Evolutionary conservation across 164 flowering plant genomes (phyloP).

Genomic region (Vitis riparia): DNA sequence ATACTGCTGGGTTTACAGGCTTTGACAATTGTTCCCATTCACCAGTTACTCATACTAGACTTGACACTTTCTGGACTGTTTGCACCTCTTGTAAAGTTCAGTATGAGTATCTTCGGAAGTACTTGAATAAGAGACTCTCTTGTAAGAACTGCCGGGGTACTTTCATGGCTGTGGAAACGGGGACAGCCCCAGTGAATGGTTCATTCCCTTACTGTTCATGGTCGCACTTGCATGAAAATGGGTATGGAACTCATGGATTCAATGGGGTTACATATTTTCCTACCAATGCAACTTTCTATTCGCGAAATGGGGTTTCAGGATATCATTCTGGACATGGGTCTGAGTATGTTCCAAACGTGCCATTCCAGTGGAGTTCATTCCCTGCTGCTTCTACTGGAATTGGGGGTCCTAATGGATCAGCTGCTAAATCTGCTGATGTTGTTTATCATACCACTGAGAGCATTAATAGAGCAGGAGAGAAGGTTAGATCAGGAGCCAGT

Average conservation of each 20-base stretch:
- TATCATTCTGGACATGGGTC: slow-evolving; percentile 54
- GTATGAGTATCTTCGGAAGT: slow-evolving; percentile 84
- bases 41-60: slow-evolving; percentile 37
- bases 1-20: slow-evolving; percentile 34
- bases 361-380: slow-evolving; percentile 59
- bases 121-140: slow-evolving; percentile 66
- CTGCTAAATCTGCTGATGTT: slow-evolving; percentile 25
- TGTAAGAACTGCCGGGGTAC: slow-evolving; percentile 78
- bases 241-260: slow-evolving; percentile 52
- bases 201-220: slow-evolving; percentile 50
- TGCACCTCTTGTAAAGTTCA: slow-evolving; percentile 81
- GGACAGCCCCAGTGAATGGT: slow-evolving; percentile 55
- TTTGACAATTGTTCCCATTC: slow-evolving; percentile 29
- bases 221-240: slow-evolving; percentile 46
- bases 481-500: slow-evolving; percentile 28
- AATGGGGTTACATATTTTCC: slow-evolving; percentile 48
- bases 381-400: slow-evolving; percentile 44
- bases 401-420: slow-evolving; percentile 34
- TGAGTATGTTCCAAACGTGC: slow-evolving; percentile 49
- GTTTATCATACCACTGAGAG: slow-evolving; percentile 40
- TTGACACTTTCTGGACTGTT: slow-evolving; percentile 79
- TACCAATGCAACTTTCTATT: slow-evolving; percentile 25
- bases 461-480: slow-evolving; percentile 15
- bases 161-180: slow-evolving; percentile 76
- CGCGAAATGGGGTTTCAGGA: slow-evolving; percentile 47